phyloP scores from a whole-genome alignment of 1,284 basidiomycete species.

The Exobasidium rhododendri region DNA sequence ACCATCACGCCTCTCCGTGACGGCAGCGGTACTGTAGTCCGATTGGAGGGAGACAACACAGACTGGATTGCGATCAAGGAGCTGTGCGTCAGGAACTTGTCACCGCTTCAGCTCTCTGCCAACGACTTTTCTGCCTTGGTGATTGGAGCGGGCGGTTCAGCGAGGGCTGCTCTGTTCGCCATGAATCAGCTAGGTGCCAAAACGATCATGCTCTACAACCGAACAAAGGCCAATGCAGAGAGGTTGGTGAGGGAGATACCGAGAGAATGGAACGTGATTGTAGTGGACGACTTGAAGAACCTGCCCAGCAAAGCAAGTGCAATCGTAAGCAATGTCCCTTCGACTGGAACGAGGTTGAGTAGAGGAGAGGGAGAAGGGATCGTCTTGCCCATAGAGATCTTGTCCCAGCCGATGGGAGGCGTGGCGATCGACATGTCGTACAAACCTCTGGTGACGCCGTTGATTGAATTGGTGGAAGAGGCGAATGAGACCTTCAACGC shows the following conservation, averaged over 20 bases:
- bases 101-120: conserved; percentile 24
- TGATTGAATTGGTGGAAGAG: conserved; percentile 31
- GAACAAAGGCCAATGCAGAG: conserved; percentile 44
- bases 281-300: conserved; percentile 30
- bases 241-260: conserved; percentile 35
- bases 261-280: conserved; percentile 42
- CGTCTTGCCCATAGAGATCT: conserved; percentile 31
- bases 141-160: conserved; percentile 52
- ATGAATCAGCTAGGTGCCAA: conserved; percentile 45
- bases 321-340: conserved; percentile 50
- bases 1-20: conserved; percentile 42
- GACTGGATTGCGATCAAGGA: conserved; percentile 51
- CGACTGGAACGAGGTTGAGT: conserved; percentile 33
- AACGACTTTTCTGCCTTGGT: conserved; percentile 38
- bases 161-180: conserved; percentile 50
- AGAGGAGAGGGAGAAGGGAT: conserved; percentile 26
- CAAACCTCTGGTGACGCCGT: conserved; percentile 46
- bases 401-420: conserved; percentile 35
- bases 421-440: conserved; percentile 54
- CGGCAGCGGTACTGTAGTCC: conserved; percentile 11
- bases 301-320: conserved; percentile 25
- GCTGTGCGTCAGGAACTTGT: conserved; percentile 24
- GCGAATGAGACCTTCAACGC: conserved; percentile 11
- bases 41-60: conserved; percentile 49
- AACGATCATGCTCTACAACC: conserved; percentile 48